A percentile compares a stretch with the other conserved stretches of the same genome.
phyloP scores from a whole-genome alignment of 208 protist species.

The Leishmania guyanensis region DNA sequence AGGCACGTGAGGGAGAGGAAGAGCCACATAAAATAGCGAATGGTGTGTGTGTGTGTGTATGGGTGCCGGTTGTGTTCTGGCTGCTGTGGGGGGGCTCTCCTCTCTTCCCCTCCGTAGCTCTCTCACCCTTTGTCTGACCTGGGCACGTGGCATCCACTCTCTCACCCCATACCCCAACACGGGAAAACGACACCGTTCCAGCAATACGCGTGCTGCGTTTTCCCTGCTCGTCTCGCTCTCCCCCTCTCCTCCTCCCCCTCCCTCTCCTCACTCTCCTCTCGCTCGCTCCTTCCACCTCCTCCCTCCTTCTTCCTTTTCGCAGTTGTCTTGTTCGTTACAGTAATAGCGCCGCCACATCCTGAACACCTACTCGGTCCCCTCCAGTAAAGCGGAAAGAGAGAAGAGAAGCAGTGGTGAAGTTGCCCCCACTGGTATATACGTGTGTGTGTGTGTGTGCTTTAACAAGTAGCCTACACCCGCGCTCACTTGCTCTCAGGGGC shows the following conservation, averaged over 20 bases:
- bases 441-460: not conserved
- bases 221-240: no score
- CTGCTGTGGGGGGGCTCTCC: not conserved
- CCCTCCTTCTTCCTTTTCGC: not conserved
- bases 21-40: no score
- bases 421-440: not conserved
- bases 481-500: no score
- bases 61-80: not conserved
- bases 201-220: no score
- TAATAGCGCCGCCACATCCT: not conserved
- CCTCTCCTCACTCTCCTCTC: not conserved
- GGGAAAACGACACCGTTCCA: not conserved
- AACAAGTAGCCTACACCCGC: not conserved
- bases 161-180: not conserved
- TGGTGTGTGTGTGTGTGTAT: conserved; percentile 10
- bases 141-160: not conserved
- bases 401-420: not conserved
- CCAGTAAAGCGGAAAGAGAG: not conserved
- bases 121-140: not conserved
- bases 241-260: not conserved
- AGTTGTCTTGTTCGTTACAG: not conserved
- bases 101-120: not conserved
- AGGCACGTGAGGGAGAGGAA: not conserved
- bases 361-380: not conserved
- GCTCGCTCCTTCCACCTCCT: not conserved